Percentiles rank a stretch among this genome's conserved stretches.
Evolutionary conservation across 805 yeast genomes (phyloP).

Genomic region (Yarrowia sp.): DNA sequence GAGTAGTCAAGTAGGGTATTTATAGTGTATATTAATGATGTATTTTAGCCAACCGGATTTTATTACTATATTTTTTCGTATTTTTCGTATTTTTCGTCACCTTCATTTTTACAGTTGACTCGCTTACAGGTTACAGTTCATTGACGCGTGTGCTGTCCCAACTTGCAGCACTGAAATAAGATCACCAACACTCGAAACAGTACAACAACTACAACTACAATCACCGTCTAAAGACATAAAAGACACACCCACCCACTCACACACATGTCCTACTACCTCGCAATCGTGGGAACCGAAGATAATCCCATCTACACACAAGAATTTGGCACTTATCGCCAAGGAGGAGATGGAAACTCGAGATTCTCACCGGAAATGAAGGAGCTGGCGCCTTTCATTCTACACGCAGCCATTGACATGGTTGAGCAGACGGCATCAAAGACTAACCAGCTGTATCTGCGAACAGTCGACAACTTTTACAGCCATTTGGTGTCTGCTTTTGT

Average conservation of each 20-base stretch:
- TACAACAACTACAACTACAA: background rate
- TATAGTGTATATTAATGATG: constrained; percentile 3
- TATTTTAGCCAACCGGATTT: background rate
- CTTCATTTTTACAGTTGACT: too few relatives aligned
- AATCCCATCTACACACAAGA: constrained; percentile 85
- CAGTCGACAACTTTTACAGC: constrained; percentile 83
- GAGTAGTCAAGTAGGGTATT: background rate
- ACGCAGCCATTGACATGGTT: constrained; percentile 84
- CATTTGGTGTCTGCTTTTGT: constrained; percentile 77
- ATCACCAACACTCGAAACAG: background rate
- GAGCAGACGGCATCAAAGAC: constrained; percentile 85
- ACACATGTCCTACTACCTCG: constrained; percentile 59
- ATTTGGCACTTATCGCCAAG: constrained; percentile 68
- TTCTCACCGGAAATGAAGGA: constrained; percentile 73
- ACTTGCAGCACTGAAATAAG: constrained; percentile 3
- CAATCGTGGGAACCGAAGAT: constrained; percentile 84
- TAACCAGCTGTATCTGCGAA: constrained; percentile 64
- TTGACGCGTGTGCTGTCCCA: constrained; percentile 17
- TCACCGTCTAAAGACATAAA: constrained; percentile 36
- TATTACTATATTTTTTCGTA: background rate
- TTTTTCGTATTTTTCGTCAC: too few relatives aligned
- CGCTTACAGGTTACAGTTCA: too few relatives aligned
- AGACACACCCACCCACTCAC: background rate
- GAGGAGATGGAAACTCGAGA: constrained; percentile 54
- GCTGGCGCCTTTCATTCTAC: constrained; percentile 81